Base-by-base conservation (phyloP, 495 filamentous ascomycete genomes). In the Hyaloscypha bicolor region DNA sequence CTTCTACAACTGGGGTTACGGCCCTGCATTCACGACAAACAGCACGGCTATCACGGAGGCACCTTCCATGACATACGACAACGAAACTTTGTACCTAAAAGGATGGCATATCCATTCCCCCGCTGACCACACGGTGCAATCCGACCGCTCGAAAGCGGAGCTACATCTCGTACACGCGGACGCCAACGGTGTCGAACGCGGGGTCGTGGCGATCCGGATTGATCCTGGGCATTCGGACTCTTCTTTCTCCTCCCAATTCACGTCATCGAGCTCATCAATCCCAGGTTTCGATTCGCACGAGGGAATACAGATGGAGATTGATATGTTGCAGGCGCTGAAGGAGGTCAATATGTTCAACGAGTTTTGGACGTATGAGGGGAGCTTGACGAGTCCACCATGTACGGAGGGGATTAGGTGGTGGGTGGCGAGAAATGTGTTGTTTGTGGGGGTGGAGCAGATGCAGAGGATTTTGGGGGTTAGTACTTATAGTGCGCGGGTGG, bases 81-180 rank as follows among this genome's bases (percentile, higher is more conserved):
- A 74, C 59, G 55, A 66, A 51, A 76, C 74, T 9, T 57, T 72
- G 6, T 77, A 76, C 53, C 64, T 77, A 4, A 69, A 64, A 60
- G 74, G 75, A 62, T 77, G 75, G 75, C 74, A 77, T 65, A 70
- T 76, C 60, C 75, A 77, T 57, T 37, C 67, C 1, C 75, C 75
- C 5, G 74, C 75, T 29, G 75, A 76, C 62, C 75, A 77, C 56
- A 58, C 71, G 14, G 73, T 77, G 6, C 55, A 66, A 39, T 63
- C 65, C 56, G 74, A 73, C 51, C 71, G 73, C 51, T 70, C 68
- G 19, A 70, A 71, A 45, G 71, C 72, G 0, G 75, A 77, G 42
- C 56, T 77, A 22, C 75, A 77, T 53, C 65, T 73, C 35, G 75
- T 77, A 11, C 75, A 77, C 65, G 69, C 72, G 29, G 66, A 76